These are phyloP conservation scores for Tulasnella sp. DNA, from an alignment of 768 basidiomycete species.

Conservation along the genomic window DNA sequence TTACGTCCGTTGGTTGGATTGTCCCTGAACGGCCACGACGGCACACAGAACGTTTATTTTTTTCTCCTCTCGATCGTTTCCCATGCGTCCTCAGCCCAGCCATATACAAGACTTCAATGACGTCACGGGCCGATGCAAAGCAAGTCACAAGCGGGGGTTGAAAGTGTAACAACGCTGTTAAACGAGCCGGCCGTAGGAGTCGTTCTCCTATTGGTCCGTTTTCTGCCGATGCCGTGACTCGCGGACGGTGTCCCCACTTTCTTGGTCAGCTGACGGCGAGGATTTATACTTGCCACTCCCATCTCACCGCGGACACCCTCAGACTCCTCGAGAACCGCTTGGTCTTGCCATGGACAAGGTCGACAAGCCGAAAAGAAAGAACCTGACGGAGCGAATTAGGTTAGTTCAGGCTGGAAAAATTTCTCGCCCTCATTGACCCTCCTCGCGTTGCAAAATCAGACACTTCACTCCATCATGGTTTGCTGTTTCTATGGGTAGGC, in stretches of 20 bases:
- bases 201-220: background rate
- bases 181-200: background rate
- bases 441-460: slow-evolving; percentile 34
- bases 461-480: slow-evolving; percentile 59
- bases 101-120: background rate
- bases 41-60: background rate
- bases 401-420: slow-evolving; percentile 11
- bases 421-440: background rate
- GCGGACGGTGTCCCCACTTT: background rate
- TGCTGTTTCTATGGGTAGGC: slow-evolving; percentile 51
- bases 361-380: slow-evolving; percentile 6
- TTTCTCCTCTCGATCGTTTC: background rate
- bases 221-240: background rate
- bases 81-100: background rate
- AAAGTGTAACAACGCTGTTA: background rate
- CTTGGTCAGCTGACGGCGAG: background rate
- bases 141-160: background rate
- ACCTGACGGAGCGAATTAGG: slow-evolving; percentile 30
- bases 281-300: background rate
- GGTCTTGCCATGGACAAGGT: background rate
- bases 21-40: background rate
- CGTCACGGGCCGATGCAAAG: background rate
- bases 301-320: background rate
- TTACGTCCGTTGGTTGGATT: background rate
- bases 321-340: background rate